Conservation (phyloP, 2,329 filamentous ascomycete genomes). For the Apiospora arundinis region DNA sequence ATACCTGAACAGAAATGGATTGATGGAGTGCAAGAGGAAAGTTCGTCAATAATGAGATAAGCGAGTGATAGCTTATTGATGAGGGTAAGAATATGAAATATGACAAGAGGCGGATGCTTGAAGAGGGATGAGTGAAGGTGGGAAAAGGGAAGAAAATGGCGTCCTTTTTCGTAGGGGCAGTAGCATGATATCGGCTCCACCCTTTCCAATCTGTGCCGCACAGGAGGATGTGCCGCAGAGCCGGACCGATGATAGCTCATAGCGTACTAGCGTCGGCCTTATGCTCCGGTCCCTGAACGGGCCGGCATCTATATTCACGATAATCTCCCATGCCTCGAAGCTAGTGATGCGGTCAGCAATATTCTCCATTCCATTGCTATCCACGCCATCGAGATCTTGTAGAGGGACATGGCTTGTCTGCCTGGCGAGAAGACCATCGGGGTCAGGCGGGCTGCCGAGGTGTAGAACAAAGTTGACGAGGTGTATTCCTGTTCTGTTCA, state of each 20-base stretch:
- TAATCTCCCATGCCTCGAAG: too few species aligned
- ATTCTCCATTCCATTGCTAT: too few species aligned
- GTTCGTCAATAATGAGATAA: background rate
- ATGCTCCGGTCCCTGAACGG: background rate
- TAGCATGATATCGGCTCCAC: background rate
- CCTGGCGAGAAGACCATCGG: too few species aligned
- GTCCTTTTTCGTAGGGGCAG: background rate
- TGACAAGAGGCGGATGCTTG: conserved; percentile 9
- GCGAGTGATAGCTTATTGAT: background rate
- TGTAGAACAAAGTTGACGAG: too few species aligned
- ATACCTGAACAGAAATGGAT: conserved; percentile 6
- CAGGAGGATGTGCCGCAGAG: background rate
- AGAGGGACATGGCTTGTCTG: too few species aligned
- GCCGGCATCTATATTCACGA: background rate
- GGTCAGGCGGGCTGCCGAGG: too few species aligned
- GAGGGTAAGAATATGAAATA: background rate
- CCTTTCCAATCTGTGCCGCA: background rate
- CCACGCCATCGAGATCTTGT: too few species aligned
- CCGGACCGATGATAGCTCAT: background rate
- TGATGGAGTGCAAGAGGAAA: background rate
- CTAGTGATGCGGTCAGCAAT: too few species aligned
- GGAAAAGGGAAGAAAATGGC: conserved; percentile 10
- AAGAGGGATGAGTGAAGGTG: conserved; percentile 6
- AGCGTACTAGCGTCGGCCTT: conserved; percentile 11
- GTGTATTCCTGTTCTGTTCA: too few species aligned